phyloP scores from a whole-genome alignment of 768 basidiomycete species.

The Suillus occidentalis region DNA sequence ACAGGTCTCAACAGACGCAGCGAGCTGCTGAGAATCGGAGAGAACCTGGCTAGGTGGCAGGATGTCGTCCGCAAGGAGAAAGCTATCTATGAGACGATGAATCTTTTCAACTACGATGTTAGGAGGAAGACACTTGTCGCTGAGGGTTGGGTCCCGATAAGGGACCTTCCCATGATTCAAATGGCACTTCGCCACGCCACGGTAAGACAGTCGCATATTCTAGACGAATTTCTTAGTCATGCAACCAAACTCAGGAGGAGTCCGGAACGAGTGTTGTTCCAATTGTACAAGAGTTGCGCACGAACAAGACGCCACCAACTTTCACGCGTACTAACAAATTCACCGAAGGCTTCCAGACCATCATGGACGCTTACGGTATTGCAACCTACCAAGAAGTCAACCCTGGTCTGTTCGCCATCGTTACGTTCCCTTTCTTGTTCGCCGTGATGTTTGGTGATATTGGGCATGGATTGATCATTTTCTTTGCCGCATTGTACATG shows the following conservation, averaged over 20 bases:
- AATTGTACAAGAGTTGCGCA: constrained; percentile 86
- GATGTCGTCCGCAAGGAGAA: constrained; percentile 96
- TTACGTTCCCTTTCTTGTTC: constrained; percentile 97
- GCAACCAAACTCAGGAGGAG: constrained; percentile 55
- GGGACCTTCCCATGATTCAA: constrained; percentile 88
- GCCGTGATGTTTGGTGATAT: constrained; percentile 99
- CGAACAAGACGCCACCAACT: constrained; percentile 91
- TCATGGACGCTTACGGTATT: constrained; percentile 97
- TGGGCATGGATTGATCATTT: constrained; percentile 88
- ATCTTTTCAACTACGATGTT: constrained; percentile 93
- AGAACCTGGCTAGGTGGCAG: constrained; percentile 85
- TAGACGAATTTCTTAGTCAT: neutral
- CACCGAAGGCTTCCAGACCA: constrained; percentile 94
- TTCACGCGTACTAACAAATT: constrained; percentile 95
- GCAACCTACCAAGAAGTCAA: constrained; percentile 96
- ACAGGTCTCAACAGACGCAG: constrained; percentile 80
- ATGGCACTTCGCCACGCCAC: constrained; percentile 86
- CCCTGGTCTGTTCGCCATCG: constrained; percentile 87
- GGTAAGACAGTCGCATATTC: constrained; percentile 36
- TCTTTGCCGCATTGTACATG: constrained; percentile 77
- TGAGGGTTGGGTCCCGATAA: constrained; percentile 95
- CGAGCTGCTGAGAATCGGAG: constrained; percentile 83
- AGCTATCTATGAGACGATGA: constrained; percentile 92
- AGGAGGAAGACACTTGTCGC: constrained; percentile 93
- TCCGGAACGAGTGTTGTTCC: constrained; percentile 92